Evolutionary conservation across 192 early-diverging fungal species (phyloP), one percentile per base, ranked within the genome.

Genomic region (Backusella liffmaniae): DNA sequence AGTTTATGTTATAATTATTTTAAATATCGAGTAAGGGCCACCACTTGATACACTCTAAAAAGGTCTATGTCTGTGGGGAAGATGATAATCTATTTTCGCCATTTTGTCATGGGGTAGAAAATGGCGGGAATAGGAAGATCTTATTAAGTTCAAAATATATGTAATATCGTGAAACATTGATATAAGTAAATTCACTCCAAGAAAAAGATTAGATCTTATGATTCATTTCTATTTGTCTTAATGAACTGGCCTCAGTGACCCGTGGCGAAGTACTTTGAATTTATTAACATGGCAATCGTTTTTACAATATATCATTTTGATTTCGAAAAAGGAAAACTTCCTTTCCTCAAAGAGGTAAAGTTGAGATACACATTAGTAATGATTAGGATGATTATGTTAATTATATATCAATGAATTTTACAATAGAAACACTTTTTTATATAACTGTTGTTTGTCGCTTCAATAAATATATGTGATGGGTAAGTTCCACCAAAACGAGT

Each of bases 251-350:
- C 44, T 96, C 97, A 15, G 90, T 96, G 53, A 97, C 96, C 30
- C 92, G 92, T 67, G 94, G 97, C 46, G 94, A 97, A 85, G 83
- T 89, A 73, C 91, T 91, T 67, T 91, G 92, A 74, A 91, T 91
- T 68, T 96, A 92, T 87, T 98, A 96, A 96, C 95, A 96, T 77
- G 97, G 96, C 88, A 98, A 98, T 86, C 86, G 93, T 39, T 86
- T 95, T 73, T 95, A 99, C 86, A 96, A 97, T 73, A 93, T 83
- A 26, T 71, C 37, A 37, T 1, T 44, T 70, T 70, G 92, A 97
- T 66, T 96, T 95, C 85, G 97, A 96, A 74, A 99, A 98, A 88
- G 96, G 95, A 76, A 96, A 96, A 84, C 94, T 96, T 66, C 96
- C 95, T 32, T 97, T 98, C 88, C 88, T 92, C 65, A 96, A 91